These are phyloP conservation scores for Sphaerobolus stellatus DNA, from an alignment of 1,284 basidiomycete genomes.

Conservation along the genomic window DNA sequence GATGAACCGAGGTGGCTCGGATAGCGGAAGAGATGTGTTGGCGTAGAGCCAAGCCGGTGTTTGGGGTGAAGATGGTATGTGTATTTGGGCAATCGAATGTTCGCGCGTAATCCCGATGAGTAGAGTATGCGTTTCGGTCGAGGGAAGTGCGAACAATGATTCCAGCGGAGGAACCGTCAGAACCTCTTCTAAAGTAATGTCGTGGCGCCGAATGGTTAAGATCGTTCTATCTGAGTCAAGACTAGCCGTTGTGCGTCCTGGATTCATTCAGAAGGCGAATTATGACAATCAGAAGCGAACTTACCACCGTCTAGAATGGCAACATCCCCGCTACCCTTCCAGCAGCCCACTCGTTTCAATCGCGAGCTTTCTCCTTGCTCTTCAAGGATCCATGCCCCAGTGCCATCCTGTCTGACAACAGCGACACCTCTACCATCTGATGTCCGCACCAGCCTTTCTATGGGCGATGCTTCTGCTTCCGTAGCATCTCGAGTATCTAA, in stretches of 20 bases:
- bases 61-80: conserved; percentile 31
- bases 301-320: conserved; percentile 65
- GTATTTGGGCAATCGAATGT: conserved; percentile 53
- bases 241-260: background rate
- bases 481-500: conserved; percentile 37
- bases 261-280: background rate
- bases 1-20: conserved; percentile 52
- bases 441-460: conserved; percentile 66
- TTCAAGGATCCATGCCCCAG: conserved; percentile 61
- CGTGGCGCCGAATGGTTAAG: conserved; percentile 31
- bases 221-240: conserved; percentile 1
- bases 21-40: conserved; percentile 49
- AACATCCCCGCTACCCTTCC: conserved; percentile 58
- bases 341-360: conserved; percentile 44
- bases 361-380: conserved; percentile 37
- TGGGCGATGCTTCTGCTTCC: conserved; percentile 48
- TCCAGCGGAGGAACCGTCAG: conserved; percentile 55
- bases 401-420: conserved; percentile 54
- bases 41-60: conserved; percentile 29
- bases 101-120: conserved; percentile 63
- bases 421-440: conserved; percentile 74
- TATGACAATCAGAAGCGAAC: background rate
- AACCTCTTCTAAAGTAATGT: conserved; percentile 46
- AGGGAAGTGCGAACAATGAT: conserved; percentile 64
- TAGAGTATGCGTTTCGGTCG: conserved; percentile 39